Base-by-base conservation (phyloP, 129 eudicot genomes). In the Helianthus tuberosus region DNA sequence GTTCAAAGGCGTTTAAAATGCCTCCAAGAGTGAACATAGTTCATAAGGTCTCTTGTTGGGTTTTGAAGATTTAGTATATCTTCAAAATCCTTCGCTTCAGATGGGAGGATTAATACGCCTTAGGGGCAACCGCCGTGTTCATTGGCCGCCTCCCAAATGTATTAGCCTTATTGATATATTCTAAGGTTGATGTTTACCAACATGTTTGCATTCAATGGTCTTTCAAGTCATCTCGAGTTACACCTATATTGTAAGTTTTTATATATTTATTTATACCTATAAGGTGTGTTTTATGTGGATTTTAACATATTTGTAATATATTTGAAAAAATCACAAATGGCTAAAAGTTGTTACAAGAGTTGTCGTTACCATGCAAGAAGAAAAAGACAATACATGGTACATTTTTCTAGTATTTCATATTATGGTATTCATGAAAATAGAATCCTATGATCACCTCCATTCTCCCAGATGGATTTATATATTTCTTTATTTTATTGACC, bases 361-460 rank as follows among this genome's bases (percentile, higher is more conserved):
- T 59, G 65, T 59, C 65, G 65, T 59, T 27, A 27, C 27, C 8
- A 10, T 29, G 11, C 41, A 59, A 59, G 43, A 27, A 59, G 65
- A 59, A 59, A 29, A 59, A 59, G 65, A 59, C 63, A 20, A 57
- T 27, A 59, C 65, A 27, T 27, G 65, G 16, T 59, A 59, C 39
- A 27, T 27, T 11, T 27, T 27, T 59, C 79, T 51, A 64, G 72
- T 65, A 64, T 75, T 38, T 29, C 44, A 48, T 74, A 48, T 17
- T 16, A 8, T 39, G 65, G 12, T 52, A 20, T 13, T 39, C n/a
- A 16, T 38, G 46, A 41, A 39, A 12, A 41, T 65, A 53, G 79
- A 13, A 75, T 75, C 79, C 79, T 17, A 75, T 65, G 79, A 65
- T 13, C 20, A 51, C 23, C 6, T 74, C 11, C 39, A 49, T 48